Evolutionary conservation across 176 grass and related monocot species (phyloP).

Genomic region (Echinochloa phyllopogon): DNA sequence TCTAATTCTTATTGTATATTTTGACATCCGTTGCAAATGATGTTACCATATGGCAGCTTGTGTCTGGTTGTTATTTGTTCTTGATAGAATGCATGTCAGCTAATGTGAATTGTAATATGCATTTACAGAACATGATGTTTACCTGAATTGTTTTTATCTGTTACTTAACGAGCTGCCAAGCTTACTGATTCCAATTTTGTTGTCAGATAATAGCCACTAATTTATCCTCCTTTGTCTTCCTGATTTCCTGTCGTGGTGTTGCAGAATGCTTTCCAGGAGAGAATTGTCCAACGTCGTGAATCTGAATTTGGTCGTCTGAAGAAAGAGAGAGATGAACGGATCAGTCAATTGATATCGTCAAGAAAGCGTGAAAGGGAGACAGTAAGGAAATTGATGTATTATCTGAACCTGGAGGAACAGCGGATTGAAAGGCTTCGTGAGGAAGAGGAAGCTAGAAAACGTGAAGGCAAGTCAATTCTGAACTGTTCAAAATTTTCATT

Average conservation of each 20-base stretch:
- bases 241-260: conserved; percentile 9
- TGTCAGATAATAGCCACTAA: background rate
- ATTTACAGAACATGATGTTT: background rate
- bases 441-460: conserved; percentile 86
- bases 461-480: conserved; percentile 59
- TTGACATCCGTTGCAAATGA: background rate
- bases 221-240: background rate
- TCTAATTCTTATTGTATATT: background rate
- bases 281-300: conserved; percentile 65
- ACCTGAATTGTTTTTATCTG: background rate
- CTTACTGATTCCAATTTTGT: background rate
- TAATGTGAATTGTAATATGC: background rate
- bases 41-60: background rate
- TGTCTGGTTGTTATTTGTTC: conserved; percentile 19
- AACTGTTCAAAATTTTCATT: background rate
- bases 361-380: conserved; percentile 80
- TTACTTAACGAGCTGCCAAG: background rate
- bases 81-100: background rate
- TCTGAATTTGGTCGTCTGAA: conserved; percentile 64
- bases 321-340: conserved; percentile 78
- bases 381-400: conserved; percentile 80
- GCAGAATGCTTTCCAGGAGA: conserved; percentile 71
- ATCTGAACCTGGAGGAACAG: conserved; percentile 78
- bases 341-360: conserved; percentile 69
- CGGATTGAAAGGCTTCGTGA: conserved; percentile 53